These are phyloP conservation scores for Elsinoe batatas DNA, from an alignment of 2,329 filamentous ascomycete genomes.

Conservation along the genomic window DNA sequence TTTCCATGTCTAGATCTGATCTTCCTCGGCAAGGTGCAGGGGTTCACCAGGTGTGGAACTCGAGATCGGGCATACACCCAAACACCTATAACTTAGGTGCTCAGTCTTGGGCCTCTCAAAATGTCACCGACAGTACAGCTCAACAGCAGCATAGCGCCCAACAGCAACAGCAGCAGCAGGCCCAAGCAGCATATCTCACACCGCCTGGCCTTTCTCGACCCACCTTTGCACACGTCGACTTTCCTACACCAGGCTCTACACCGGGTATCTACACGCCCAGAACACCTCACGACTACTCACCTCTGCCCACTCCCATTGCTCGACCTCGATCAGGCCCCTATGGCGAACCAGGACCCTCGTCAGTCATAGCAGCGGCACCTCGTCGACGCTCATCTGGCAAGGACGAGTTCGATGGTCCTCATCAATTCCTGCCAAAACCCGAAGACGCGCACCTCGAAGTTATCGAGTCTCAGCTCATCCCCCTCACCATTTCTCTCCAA, in stretches of 20 bases:
- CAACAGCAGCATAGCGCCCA: not conserved
- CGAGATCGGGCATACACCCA: slow-evolving; percentile 11
- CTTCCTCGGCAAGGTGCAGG: slow-evolving; percentile 10
- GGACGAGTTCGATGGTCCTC: slow-evolving; percentile 82
- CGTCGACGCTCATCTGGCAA: slow-evolving; percentile 68
- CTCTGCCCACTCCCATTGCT: slow-evolving; percentile 10
- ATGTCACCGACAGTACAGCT: slow-evolving; percentile 1
- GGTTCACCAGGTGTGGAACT: slow-evolving; percentile 10
- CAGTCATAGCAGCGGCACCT: slow-evolving; percentile 19
- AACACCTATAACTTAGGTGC: slow-evolving; percentile 9
- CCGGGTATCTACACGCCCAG: slow-evolving; percentile 8
- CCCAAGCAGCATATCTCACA: not conserved
- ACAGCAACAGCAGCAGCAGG: not conserved
- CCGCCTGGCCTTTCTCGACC: slow-evolving; percentile 7
- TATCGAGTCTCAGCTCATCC: slow-evolving; percentile 70
- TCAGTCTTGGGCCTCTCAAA: not conserved
- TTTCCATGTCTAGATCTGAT: slow-evolving; percentile 10
- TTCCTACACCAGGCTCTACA: slow-evolving; percentile 5
- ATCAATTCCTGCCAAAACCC: slow-evolving; percentile 68
- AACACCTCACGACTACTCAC: slow-evolving; percentile 12
- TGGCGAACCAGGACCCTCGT: slow-evolving; percentile 14
- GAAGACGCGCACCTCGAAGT: slow-evolving; percentile 60
- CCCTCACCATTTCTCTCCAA: slow-evolving; percentile 71
- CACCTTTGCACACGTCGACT: slow-evolving; percentile 2
- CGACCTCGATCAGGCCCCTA: slow-evolving; percentile 9